Conservation (phyloP, 2,329 filamentous ascomycete species). For the Nigrospora osmanthi region DNA sequence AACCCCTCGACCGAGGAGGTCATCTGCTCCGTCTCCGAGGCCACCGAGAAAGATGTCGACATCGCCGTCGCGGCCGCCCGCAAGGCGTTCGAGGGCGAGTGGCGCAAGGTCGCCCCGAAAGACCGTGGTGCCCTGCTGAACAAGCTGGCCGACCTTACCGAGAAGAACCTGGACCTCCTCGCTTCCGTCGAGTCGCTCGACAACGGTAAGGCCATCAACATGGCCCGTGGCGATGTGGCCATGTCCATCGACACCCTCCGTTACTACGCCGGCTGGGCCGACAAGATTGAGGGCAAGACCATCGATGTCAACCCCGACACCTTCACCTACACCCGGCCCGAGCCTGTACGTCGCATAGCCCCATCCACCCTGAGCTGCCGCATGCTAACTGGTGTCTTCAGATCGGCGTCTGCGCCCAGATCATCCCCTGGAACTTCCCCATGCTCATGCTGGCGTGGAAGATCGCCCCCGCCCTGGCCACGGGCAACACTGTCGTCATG, state of each 20-base stretch:
- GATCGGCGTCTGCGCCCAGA: conserved; percentile 73
- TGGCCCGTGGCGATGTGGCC: conserved; percentile 69
- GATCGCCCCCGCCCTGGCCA: conserved; percentile 65
- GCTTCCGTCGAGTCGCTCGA: conserved; percentile 81
- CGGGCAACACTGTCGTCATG: conserved; percentile 64
- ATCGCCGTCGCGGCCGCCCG: conserved; percentile 79
- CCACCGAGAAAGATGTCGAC: conserved; percentile 77
- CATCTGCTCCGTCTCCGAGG: conserved; percentile 77
- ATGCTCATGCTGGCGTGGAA: conserved; percentile 80
- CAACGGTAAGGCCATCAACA: conserved; percentile 74
- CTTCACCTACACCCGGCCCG: conserved; percentile 76
- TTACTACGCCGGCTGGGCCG: conserved; percentile 86
- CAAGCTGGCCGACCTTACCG: conserved; percentile 73
- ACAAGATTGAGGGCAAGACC: conserved; percentile 86
- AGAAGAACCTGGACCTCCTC: conserved; percentile 70
- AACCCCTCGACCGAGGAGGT: conserved; percentile 81
- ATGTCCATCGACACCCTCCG: conserved; percentile 64
- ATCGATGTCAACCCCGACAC: conserved; percentile 70
- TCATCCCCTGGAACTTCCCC: conserved; percentile 87
- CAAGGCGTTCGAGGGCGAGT: conserved; percentile 71
- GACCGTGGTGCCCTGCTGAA: conserved; percentile 61
- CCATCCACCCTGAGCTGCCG: neutral
- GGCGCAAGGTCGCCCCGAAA: conserved; percentile 61
- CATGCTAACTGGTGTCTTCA: neutral
- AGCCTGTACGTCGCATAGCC: conserved; percentile 47